Evolutionary conservation across 2,329 filamentous ascomycete genomes (phyloP).

Genomic region (Aspergillus sp.): DNA sequence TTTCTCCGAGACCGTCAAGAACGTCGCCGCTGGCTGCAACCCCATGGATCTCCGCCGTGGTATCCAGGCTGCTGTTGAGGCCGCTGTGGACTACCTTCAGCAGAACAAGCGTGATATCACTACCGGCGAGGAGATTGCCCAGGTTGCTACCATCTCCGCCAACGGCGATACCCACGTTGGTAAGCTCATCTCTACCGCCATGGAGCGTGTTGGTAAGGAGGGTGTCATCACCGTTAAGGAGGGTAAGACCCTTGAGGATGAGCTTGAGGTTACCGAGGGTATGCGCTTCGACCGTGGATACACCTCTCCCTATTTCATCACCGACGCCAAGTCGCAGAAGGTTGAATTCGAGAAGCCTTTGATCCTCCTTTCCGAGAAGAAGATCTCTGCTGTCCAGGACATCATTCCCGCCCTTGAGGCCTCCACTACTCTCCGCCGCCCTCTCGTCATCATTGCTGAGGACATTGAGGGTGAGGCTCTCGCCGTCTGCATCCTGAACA

Average conservation of each 20-base stretch:
- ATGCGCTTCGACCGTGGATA: conserved; percentile 99
- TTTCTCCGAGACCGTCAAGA: conserved; percentile 99
- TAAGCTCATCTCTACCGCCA: conserved; percentile 92
- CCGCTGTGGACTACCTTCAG: conserved; percentile 90
- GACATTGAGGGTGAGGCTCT: conserved; percentile 98
- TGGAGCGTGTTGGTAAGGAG: conserved; percentile 99
- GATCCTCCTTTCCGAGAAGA: conserved; percentile 99
- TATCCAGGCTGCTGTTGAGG: conserved; percentile 93
- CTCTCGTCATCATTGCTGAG: conserved; percentile 97
- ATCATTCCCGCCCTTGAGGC: conserved; percentile 97
- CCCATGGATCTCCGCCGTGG: conserved; percentile 98
- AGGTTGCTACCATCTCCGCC: conserved; percentile 97
- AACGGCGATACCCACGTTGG: conserved; percentile 96
- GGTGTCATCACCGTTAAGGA: conserved; percentile 99
- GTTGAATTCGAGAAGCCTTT: conserved; percentile 99
- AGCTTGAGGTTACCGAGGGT: conserved; percentile 98
- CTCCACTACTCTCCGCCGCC: conserved; percentile 90
- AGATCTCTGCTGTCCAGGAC: conserved; percentile 98
- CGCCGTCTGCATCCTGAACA: conserved; percentile 99
- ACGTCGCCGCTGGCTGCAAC: conserved; percentile 98
- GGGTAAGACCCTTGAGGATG: conserved; percentile 96
- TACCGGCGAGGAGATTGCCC: conserved; percentile 92
- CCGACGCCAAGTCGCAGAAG: conserved; percentile 97
- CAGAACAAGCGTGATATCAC: conserved; percentile 98
- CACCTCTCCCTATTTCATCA: conserved; percentile 99